Conservation (phyloP, 2,329 filamentous ascomycete species). For the Zymoseptoria pseudotritici region DNA sequence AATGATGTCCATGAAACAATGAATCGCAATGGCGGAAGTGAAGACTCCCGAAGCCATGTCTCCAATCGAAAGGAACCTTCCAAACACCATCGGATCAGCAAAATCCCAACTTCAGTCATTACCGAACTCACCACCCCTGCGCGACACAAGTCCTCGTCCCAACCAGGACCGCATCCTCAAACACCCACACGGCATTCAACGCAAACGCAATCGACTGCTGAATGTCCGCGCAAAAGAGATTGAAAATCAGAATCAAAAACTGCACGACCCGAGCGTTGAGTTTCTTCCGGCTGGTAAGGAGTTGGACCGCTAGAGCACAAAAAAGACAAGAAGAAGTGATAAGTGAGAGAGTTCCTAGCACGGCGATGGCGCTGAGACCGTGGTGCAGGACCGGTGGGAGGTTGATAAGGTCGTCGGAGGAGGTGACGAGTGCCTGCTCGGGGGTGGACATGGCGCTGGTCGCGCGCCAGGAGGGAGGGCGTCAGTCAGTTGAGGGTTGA, state of each 20-base stretch:
- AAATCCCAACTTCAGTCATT: background rate
- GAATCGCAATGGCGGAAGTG: slow-evolving; percentile 56
- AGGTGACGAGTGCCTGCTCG: background rate
- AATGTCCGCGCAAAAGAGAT: slow-evolving; percentile 59
- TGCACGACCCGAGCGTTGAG: slow-evolving; percentile 45
- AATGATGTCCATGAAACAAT: slow-evolving; percentile 57
- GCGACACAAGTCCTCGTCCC: slow-evolving; percentile 49
- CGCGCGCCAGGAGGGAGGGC: background rate
- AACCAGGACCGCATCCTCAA: slow-evolving; percentile 45
- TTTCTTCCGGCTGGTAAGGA: slow-evolving; percentile 35
- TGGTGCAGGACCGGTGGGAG: slow-evolving; percentile 20
- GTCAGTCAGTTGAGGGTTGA: background rate
- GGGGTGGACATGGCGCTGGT: background rate
- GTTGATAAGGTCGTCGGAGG: background rate
- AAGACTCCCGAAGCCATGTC: slow-evolving; percentile 60
- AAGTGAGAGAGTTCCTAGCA: slow-evolving; percentile 42
- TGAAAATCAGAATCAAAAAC: slow-evolving; percentile 61
- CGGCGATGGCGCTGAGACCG: slow-evolving; percentile 41
- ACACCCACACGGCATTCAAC: slow-evolving; percentile 53
- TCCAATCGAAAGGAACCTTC: slow-evolving; percentile 52
- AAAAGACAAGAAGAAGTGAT: slow-evolving; percentile 38
- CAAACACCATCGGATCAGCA: background rate
- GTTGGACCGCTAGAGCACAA: slow-evolving; percentile 39
- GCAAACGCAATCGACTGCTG: slow-evolving; percentile 59
- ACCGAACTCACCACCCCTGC: slow-evolving; percentile 48